Evolutionary conservation across 164 flowering plant genomes (phyloP).

Genomic region (Dillenia suffruticosa): DNA sequence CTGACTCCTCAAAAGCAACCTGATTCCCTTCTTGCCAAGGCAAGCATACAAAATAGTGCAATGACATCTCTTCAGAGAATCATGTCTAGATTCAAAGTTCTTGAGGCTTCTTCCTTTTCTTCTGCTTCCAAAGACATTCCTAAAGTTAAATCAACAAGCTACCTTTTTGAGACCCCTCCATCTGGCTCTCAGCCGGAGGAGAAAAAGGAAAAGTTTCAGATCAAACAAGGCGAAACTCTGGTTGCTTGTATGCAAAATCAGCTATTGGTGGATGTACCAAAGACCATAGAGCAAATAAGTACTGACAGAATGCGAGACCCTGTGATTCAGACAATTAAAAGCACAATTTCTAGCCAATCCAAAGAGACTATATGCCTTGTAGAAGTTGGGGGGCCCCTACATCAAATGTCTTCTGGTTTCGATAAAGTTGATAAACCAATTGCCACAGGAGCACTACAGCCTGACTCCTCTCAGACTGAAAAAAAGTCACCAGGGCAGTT

Average conservation of each 20-base stretch:
- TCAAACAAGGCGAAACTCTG: conserved; percentile 19
- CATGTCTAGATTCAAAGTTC: conserved; percentile 31
- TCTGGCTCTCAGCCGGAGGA: conserved; percentile 10
- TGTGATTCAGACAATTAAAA: conserved; percentile 13
- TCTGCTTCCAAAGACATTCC: conserved; percentile 24
- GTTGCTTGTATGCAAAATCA: conserved; percentile 22
- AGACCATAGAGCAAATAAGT: conserved; percentile 7
- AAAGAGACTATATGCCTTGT: conserved; percentile 10
- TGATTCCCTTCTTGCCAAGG: conserved; percentile 18
- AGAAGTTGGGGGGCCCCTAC: conserved; percentile 8
- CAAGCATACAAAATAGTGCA: conserved; percentile 12
- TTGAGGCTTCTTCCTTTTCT: conserved; percentile 26
- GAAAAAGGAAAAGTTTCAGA: conserved; percentile 8
- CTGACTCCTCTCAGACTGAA: conserved; percentile 16
- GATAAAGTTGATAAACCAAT: conserved; percentile 8
- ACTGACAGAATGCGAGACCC: conserved; percentile 7
- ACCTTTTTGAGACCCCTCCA: conserved; percentile 16
- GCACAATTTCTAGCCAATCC: conserved; percentile 5
- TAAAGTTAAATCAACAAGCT: conserved; percentile 17
- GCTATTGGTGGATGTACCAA: conserved; percentile 15
- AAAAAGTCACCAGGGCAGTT: conserved; percentile 7
- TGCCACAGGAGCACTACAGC: conserved; percentile 13
- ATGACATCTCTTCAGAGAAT: conserved; percentile 29
- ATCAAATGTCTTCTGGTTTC: conserved; percentile 3
- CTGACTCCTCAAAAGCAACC: conserved; percentile 29